Conservation (phyloP, 2,329 filamentous ascomycete species). For the Talaromyces sp. region DNA sequence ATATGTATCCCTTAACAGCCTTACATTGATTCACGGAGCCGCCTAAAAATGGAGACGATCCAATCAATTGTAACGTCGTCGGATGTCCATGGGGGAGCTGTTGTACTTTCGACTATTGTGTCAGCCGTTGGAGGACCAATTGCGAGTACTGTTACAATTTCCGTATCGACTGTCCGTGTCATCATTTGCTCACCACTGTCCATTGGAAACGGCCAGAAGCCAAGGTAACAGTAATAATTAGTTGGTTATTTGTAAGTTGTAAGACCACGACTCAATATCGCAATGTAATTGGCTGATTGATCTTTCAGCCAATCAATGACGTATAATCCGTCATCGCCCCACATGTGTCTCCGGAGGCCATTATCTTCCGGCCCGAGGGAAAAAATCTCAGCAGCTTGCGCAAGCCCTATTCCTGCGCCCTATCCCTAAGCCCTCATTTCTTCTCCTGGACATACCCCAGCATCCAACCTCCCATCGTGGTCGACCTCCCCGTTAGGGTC, state of each 20-base stretch:
- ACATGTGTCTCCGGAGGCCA: neutral
- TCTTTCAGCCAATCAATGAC: neutral
- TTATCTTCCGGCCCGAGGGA: constrained; percentile 6
- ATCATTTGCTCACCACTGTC: neutral
- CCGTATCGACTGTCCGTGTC: neutral
- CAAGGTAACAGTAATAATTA: neutral
- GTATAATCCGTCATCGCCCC: neutral
- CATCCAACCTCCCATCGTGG: constrained; percentile 12
- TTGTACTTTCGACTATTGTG: neutral
- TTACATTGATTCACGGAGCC: neutral
- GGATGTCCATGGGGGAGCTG: neutral
- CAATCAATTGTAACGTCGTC: neutral
- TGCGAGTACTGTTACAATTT: neutral
- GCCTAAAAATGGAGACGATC: neutral
- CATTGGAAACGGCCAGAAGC: neutral
- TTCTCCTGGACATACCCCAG: constrained; percentile 34
- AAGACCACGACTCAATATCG: neutral
- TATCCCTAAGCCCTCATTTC: constrained; percentile 46
- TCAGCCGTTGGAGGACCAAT: neutral
- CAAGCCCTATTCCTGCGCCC: constrained; percentile 41
- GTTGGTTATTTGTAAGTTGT: too few species aligned
- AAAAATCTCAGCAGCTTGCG: constrained; percentile 10
- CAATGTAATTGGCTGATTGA: neutral
- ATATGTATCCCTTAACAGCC: neutral
- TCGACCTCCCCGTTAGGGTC: constrained; percentile 26